A percentile compares a stretch with the other conserved stretches of the same genome.
Evolutionary conservation across 805 yeast species (phyloP).

Genomic region (Saccharomycopsis vini): DNA sequence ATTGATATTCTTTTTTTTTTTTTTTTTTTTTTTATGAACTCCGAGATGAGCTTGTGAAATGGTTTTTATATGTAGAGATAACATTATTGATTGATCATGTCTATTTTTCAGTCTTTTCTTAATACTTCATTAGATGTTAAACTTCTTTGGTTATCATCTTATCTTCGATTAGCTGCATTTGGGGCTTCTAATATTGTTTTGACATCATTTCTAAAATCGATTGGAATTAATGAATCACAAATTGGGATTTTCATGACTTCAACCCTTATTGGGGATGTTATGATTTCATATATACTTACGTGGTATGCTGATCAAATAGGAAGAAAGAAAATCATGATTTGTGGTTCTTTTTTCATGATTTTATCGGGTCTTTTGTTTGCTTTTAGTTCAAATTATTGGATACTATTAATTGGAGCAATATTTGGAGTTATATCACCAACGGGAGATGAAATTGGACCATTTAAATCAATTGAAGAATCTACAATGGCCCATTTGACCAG

Average conservation of each 20-base stretch:
- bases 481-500: slow-evolving; percentile 73
- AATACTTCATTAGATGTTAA: slow-evolving; percentile 45
- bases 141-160: slow-evolving; percentile 59
- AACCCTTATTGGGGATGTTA: slow-evolving; percentile 72
- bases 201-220: slow-evolving; percentile 51
- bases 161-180: slow-evolving; percentile 62
- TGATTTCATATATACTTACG: slow-evolving; percentile 59
- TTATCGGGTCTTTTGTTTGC: slow-evolving; percentile 59
- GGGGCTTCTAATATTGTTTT: slow-evolving; percentile 75
- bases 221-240: slow-evolving; percentile 44
- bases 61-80: no score
- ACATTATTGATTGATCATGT: no score
- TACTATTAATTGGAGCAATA: slow-evolving; percentile 62
- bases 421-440: slow-evolving; percentile 83
- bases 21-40: no score
- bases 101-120: slow-evolving; percentile 22
- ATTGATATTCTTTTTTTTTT: no score
- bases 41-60: no score
- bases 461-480: slow-evolving; percentile 78
- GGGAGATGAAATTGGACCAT: slow-evolving; percentile 89
- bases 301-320: slow-evolving; percentile 73
- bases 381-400: slow-evolving; percentile 37
- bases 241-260: slow-evolving; percentile 78
- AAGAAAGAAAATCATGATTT: slow-evolving; percentile 50
- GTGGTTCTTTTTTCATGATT: slow-evolving; percentile 62